A percentile compares a stretch with the other conserved stretches of the same genome.
These are phyloP conservation scores for Triadica sebifera DNA, from an alignment of 345 rosid genomes.

Conservation along the genomic window DNA sequence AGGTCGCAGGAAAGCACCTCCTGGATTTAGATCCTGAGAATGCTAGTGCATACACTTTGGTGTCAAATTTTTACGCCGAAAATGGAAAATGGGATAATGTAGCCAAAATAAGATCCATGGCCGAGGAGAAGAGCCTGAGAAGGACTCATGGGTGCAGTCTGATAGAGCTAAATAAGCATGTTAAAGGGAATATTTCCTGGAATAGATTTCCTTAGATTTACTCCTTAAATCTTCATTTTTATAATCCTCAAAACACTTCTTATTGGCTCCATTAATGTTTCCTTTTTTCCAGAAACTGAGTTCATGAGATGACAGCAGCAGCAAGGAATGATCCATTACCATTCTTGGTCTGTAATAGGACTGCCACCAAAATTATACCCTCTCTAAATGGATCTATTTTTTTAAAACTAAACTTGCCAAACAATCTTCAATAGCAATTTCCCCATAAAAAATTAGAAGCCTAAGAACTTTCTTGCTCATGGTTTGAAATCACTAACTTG, in stretches of 20 bases:
- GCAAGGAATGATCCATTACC: too few relatives aligned
- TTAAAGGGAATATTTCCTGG: background rate
- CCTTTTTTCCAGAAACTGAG: background rate
- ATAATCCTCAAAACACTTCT: too few relatives aligned
- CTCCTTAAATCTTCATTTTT: too few relatives aligned
- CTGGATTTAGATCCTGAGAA: conserved; percentile 24
- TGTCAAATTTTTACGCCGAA: conserved; percentile 35
- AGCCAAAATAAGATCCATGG: conserved; percentile 25
- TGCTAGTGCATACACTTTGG: conserved; percentile 24
- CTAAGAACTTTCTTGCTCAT: too few relatives aligned
- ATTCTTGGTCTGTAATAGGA: too few relatives aligned
- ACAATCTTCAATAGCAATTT: too few relatives aligned
- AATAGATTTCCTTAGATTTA: too few relatives aligned
- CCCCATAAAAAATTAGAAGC: too few relatives aligned
- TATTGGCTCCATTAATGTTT: background rate
- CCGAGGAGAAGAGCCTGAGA: conserved; percentile 21
- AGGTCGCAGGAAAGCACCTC: conserved; percentile 27
- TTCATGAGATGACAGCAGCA: background rate
- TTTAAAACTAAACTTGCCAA: too few relatives aligned
- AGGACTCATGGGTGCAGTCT: conserved; percentile 26
- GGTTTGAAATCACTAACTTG: too few relatives aligned
- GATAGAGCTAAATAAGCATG: conserved; percentile 6
- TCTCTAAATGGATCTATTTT: too few relatives aligned
- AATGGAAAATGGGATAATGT: conserved; percentile 38
- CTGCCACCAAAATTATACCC: too few relatives aligned